Evolutionary conservation across 305 asterid species (phyloP), one percentile per base, ranked within the genome.

Genomic region (Plantago coronopus): DNA sequence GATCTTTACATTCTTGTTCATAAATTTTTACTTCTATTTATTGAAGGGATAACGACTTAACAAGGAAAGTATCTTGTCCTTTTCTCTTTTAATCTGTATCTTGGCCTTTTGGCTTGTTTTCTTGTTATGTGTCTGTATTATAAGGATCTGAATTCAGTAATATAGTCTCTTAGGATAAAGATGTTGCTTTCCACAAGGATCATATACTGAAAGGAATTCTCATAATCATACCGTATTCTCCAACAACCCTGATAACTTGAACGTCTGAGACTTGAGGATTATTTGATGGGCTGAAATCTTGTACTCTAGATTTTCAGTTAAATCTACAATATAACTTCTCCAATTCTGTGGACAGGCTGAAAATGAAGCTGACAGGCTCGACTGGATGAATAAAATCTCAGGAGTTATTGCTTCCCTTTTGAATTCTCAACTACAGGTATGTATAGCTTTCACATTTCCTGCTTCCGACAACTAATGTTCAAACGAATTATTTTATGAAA

Each of bases 381-480:
- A 88, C 70, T 91, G 98, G 98, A 88, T 91, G 95, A 82, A 82
- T 78, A 91, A 91, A 78, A 88, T 88, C 70, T 81, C 91, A 1
- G 93, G 88, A 62, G 95, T 82, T 45, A 91, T 88, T 72, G 80
- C 91, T 0, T 86, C 95, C 75, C 96, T 91, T 62, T 72, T 91
- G 82, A 91, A 83, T 81, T 86, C 98, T 67, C 96, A 83, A 48
- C 76, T 91, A 69, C 89, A 86, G 95, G 98, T 91, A 67, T 70
- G 98, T 91, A 67, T 70, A 50, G 40, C 54, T 51, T 64, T 8
- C 17, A 68, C 47, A 58, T 71, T 54, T 51, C 17, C 19, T 18
- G 44, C 43, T 60, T 19, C 59, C 40, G 9, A 12, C 58, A 44
- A 43, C 6, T 16, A 50, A 19, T 46, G 18, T 63, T 44, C 42